A percentile compares a stretch with the other conserved stretches of the same genome.
Conservation (phyloP, 148 eudicot genomes). For the Silene latifolia region DNA sequence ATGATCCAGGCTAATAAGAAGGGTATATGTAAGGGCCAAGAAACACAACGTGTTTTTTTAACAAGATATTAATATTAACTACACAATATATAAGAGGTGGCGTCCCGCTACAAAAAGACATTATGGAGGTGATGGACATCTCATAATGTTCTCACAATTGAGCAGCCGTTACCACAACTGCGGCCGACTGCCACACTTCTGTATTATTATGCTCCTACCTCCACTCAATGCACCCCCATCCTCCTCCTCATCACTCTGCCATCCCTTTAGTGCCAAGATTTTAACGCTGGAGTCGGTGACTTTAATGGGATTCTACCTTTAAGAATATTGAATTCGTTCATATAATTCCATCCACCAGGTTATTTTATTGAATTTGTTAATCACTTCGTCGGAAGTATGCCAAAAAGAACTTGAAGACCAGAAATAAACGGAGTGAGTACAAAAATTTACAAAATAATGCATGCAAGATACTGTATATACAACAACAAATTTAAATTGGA, state of each 20-base stretch:
- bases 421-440: neutral
- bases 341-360: constrained; percentile 2
- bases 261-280: no score
- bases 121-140: neutral
- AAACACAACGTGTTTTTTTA: neutral
- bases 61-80: no score
- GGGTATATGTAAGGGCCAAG: neutral
- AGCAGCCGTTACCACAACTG: no score
- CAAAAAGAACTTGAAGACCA: neutral
- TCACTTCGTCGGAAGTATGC: neutral
- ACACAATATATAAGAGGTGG: no score
- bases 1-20: neutral
- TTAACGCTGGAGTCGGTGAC: neutral
- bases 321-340: neutral
- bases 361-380: neutral
- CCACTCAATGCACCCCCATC: no score
- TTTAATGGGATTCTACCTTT: neutral
- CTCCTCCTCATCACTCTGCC: no score
- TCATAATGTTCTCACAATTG: no score
- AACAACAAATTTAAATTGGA: neutral
- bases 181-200: no score
- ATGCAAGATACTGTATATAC: neutral
- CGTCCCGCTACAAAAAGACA: no score
- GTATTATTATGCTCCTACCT: no score
- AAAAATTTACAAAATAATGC: neutral